These are phyloP conservation scores for Kwoniella newhampshirensis DNA, from an alignment of 768 basidiomycete genomes.

Conservation along the genomic window DNA sequence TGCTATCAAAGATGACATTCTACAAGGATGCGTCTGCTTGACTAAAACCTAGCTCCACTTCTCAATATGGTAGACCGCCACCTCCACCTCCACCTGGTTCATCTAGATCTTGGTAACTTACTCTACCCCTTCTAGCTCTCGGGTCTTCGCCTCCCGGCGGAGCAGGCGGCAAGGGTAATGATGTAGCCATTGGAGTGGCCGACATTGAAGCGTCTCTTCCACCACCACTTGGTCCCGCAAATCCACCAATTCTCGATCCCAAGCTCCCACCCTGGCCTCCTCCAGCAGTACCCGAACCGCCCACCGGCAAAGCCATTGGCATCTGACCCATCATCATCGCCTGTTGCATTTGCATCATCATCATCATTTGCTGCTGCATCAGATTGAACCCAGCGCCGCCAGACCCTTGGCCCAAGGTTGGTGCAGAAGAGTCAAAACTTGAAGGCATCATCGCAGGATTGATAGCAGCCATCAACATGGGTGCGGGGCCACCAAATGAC, in stretches of 20 bases:
- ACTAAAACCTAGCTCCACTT: background rate
- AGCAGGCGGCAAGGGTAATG: constrained; percentile 67
- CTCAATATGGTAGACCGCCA: constrained; percentile 49
- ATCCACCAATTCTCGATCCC: constrained; percentile 78
- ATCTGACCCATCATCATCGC: constrained; percentile 46
- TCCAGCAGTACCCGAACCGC: constrained; percentile 47
- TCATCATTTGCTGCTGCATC: constrained; percentile 48
- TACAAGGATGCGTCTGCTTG: too few relatives aligned
- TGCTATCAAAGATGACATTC: too few relatives aligned
- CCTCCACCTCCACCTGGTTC: constrained; percentile 71
- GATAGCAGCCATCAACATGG: constrained; percentile 7
- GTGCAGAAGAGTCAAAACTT: background rate
- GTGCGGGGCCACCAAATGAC: background rate
- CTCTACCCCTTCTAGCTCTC: constrained; percentile 79
- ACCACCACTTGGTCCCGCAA: constrained; percentile 49
- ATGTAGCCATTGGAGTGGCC: constrained; percentile 48
- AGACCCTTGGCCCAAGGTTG: constrained; percentile 4
- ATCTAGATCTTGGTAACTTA: constrained; percentile 96
- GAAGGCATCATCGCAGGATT: constrained; percentile 4
- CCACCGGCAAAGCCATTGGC: constrained; percentile 12
- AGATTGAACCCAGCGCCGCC: constrained; percentile 12
- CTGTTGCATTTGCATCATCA: constrained; percentile 52
- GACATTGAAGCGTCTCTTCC: constrained; percentile 37
- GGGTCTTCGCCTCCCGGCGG: constrained; percentile 88
- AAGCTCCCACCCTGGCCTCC: constrained; percentile 62